Base-by-base conservation (phyloP, 352 stramenopile genomes). In the Achlya hypogyna region DNA sequence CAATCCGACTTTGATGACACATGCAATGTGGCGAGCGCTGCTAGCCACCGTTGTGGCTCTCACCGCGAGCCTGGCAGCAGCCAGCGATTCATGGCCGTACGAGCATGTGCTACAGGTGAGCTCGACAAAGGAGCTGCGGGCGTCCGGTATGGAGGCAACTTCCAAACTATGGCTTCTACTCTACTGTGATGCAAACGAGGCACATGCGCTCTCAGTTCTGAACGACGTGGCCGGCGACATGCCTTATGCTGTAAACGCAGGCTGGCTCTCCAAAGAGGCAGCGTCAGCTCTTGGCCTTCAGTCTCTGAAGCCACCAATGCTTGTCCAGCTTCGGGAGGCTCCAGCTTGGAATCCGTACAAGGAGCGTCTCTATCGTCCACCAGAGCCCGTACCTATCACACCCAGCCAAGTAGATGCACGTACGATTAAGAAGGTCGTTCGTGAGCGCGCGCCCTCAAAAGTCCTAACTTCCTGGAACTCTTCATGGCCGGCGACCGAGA, bases 281-380 rank as follows among this genome's bases (percentile, higher is more conserved):
- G 60, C 60, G 20, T 16, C 27, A n/a, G 23, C 51, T 22, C 27
- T 47, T 67, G 60, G 60, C n/a, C 31, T 67, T 14, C 60, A 67
- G 27, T 49, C 60, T 16, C 63, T 65, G 0, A 69, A 69, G 2
- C 63, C 85, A 0, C 84, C 84, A 1, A 78, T 76, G 25, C 63
- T 93, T 8, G 63, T 89, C 3, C 38, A 88, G 25, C 89, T 86
- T 70, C 79, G 75, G 51, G 82, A 86, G 31, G 65, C 63, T 25
- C 84, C 84, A 0, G 79, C 88, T 31, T 69, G 77, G 72, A 93
- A 93, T 58, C 84, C 84, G 8, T 93, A 93, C 69, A 89, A 82
- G 20, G 74, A 76, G 18, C 78, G 78, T 52, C 53, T 76, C 59
- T 93, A 91, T 56, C 74, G 84, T 47, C 74, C 84, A 38, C 68